Base-by-base conservation (phyloP, 1,139 yeast species). In the Martiniozyma asiatica region DNA sequence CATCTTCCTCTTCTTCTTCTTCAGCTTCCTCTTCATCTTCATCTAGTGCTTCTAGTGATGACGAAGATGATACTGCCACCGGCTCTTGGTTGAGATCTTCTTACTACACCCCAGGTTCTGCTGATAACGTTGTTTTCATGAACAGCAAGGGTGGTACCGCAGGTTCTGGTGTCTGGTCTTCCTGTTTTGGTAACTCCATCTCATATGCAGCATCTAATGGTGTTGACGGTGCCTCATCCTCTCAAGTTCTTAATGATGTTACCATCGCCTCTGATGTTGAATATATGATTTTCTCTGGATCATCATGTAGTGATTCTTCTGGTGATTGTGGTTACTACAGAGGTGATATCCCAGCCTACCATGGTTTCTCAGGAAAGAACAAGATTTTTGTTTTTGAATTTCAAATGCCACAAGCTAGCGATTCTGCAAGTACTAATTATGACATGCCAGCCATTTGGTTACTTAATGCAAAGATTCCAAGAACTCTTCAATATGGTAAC, bases 361-460 rank as follows among this genome's bases (percentile, higher is more conserved):
- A 85, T 50, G 97, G 97, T 17, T 89, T 78, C 52, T 78, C 73
- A 31, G 87, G 87, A 38, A 58, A 69, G 34, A 59, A 68, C 50
- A 87, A 85, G 65, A 73, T 87, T 61, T 87, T 87, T 53, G 68
- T 81, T 44, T 82, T 89, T 54, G 94, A 85, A 58, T 87, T 89
- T 59, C 61, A 68, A 48, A 87, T 87, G 96, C 97, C 98, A 31
- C 57, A 65, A 33, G 94, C 80, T 44, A 48, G 60, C 14, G 55
- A 51, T 31, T 38, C 50, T 20, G 55, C 61, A 25, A 61, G 62
- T 41, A 68, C 74, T 51, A 65, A 66, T 47, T 69, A 67, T 50
- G 87, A 87, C 55, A 84, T 85, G 95, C 96, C 97, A 34, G 96
- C 96, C 25, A 74, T 87, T 48, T 87, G 96, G 98, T 63, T 87